Base-by-base conservation (phyloP, 2,329 filamentous ascomycete species). In the Phaeophleospora eucalypticola region DNA sequence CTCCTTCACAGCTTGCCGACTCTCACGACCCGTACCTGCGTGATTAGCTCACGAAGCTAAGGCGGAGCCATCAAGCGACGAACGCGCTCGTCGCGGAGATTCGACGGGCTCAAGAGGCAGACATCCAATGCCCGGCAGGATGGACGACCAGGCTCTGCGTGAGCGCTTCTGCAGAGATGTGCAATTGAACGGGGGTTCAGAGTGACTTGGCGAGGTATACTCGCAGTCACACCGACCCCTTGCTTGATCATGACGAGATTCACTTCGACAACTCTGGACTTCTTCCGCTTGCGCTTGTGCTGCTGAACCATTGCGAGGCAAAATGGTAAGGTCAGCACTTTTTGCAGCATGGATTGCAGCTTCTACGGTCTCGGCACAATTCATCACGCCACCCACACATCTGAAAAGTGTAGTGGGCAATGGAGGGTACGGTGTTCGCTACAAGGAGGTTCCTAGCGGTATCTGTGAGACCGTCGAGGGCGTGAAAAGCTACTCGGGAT, bases 391-490 rank as follows among this genome's bases (percentile, higher is more conserved):
- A 12, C 72, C 73, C 0, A 68, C 66, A 2, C 65, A 75, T 52
- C 61, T 74, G 34, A 72, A 63, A 12, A 61, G 59, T 4, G 68
- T 65, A 34, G 62, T 64, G 37, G 72, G 72, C 4, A 70, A 68
- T 42, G 66, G 68, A 47, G 72, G 72, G 46, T 65, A 77, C 51
- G 71, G 71, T 19, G 76, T 81, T 48, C 74, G 77, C n/a, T 82
- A 81, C 62, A 81, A 81, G 62, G 68, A 80, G 58, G 77, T 75
- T 8, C 70, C 71, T 0, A 55, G 72, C 3, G 77, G 77, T 3
- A 78, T 79, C 46, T 80, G 78, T 53, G 78, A 81, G 64, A 71
- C 76, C 2, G 75, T 77, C 15, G 75, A 75, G 1, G 70, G 72
- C 20, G 76, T 80, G 16, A 79, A 79, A 53, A 77, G 73, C 20